phyloP scores from a whole-genome alignment of 768 basidiomycete genomes.

The Lactifluus hygrophoroides region DNA sequence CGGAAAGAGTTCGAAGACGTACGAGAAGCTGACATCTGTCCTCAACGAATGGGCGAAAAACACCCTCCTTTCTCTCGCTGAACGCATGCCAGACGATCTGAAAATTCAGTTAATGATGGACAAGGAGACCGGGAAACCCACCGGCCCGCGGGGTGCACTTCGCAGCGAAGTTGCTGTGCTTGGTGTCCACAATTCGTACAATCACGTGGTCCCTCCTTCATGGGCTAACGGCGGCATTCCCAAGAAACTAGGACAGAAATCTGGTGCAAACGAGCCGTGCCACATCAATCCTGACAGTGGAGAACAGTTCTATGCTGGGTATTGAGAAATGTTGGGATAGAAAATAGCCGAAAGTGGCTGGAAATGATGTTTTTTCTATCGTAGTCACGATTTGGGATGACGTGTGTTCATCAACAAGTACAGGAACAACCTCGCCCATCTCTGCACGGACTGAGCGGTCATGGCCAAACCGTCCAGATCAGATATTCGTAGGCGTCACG shows the following conservation, averaged over 20 bases:
- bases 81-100: not conserved
- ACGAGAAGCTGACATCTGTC: not conserved
- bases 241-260: not conserved
- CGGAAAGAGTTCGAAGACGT: not conserved
- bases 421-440: too few species aligned
- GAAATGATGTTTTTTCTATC: too few species aligned
- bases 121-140: not conserved
- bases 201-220: constrained; percentile 1
- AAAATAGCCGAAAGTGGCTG: too few species aligned
- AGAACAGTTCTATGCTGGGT: not conserved
- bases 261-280: too few species aligned
- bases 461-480: too few species aligned
- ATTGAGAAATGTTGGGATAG: too few species aligned
- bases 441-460: too few species aligned
- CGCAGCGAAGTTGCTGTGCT: constrained; percentile 6
- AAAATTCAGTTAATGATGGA: not conserved
- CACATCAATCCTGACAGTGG: not conserved
- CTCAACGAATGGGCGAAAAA: constrained; percentile 3
- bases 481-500: too few species aligned
- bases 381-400: too few species aligned
- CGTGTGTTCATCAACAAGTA: too few species aligned
- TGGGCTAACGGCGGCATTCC: not conserved
- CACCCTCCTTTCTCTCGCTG: not conserved
- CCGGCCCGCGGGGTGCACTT: not conserved
- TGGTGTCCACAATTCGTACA: not conserved